phyloP scores from a whole-genome alignment of 352 stramenopile species.

The Pythium dissotocum region DNA sequence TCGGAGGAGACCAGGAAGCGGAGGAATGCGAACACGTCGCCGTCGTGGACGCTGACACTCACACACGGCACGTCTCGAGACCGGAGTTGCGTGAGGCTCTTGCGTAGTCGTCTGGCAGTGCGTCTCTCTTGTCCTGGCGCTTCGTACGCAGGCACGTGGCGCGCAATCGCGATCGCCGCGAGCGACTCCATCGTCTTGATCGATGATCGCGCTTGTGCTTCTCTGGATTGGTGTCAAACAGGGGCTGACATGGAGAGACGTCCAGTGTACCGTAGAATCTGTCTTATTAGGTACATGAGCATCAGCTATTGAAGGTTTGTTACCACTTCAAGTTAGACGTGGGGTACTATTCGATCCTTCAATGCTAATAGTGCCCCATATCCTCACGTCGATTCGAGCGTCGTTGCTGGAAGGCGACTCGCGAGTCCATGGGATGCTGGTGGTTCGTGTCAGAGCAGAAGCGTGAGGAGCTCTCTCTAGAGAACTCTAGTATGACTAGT shows the following conservation, averaged over 20 bases:
- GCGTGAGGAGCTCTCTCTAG: neutral
- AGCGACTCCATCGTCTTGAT: conserved; percentile 7
- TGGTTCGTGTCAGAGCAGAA: neutral
- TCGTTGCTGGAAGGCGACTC: neutral
- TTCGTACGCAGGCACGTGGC: conserved; percentile 47
- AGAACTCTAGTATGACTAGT: too few relatives aligned
- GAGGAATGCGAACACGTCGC: conserved; percentile 23
- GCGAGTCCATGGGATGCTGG: neutral
- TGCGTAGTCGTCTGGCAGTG: conserved; percentile 27
- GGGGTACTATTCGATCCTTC: neutral
- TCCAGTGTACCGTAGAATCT: neutral
- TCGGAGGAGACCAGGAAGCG: conserved; percentile 4
- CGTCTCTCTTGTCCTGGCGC: conserved; percentile 35
- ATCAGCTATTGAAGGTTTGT: neutral
- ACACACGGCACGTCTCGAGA: neutral
- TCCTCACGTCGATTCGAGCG: neutral
- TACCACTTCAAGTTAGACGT: neutral
- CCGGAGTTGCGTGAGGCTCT: conserved; percentile 4
- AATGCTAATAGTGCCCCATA: neutral
- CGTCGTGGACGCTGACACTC: conserved; percentile 21
- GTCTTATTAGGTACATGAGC: neutral
- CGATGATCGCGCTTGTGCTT: neutral
- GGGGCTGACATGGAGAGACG: neutral
- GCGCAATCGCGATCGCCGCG: conserved; percentile 34
- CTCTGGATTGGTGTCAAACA: neutral